Conservation (phyloP, 768 basidiomycete species). For the Gloeostereum incarnatum region DNA sequence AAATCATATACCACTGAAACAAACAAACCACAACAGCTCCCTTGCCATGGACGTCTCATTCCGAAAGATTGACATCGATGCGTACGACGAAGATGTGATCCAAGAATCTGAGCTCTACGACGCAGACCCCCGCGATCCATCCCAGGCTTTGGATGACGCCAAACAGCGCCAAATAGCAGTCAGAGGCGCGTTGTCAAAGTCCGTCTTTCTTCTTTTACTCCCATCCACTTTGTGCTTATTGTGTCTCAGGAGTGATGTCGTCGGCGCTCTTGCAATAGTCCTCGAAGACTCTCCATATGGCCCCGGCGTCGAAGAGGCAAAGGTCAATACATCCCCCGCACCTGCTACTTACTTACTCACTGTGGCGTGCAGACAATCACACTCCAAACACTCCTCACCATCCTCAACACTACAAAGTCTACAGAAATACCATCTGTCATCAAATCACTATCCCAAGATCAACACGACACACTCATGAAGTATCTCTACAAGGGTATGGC, state of each 20-base stretch:
- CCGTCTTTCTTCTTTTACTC: conserved; percentile 21
- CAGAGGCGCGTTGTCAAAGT: conserved; percentile 69
- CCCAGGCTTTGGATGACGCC: conserved; percentile 65
- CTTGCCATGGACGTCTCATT: too few relatives aligned
- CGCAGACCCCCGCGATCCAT: conserved; percentile 72
- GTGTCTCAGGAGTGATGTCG: conserved; percentile 57
- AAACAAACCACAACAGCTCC: too few relatives aligned
- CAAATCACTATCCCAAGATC: conserved; percentile 59
- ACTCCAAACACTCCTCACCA: conserved; percentile 72
- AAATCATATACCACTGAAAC: conserved; percentile 1
- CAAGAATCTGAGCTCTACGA: conserved; percentile 82
- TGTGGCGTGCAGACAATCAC: conserved; percentile 53
- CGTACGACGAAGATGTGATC: conserved; percentile 84
- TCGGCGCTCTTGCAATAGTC: conserved; percentile 60
- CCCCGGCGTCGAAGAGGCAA: conserved; percentile 79
- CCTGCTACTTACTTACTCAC: conserved; percentile 1
- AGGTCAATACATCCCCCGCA: conserved; percentile 39
- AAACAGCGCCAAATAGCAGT: conserved; percentile 69
- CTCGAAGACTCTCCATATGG: conserved; percentile 87
- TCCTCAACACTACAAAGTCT: conserved; percentile 90
- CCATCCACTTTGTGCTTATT: not conserved
- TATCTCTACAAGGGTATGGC: conserved; percentile 97
- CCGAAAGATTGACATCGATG: conserved; percentile 92
- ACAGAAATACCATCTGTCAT: conserved; percentile 76
- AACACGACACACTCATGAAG: conserved; percentile 92